These are phyloP conservation scores for Rhizopogon vinicolor DNA, from an alignment of 768 basidiomycete genomes.

Conservation along the genomic window DNA sequence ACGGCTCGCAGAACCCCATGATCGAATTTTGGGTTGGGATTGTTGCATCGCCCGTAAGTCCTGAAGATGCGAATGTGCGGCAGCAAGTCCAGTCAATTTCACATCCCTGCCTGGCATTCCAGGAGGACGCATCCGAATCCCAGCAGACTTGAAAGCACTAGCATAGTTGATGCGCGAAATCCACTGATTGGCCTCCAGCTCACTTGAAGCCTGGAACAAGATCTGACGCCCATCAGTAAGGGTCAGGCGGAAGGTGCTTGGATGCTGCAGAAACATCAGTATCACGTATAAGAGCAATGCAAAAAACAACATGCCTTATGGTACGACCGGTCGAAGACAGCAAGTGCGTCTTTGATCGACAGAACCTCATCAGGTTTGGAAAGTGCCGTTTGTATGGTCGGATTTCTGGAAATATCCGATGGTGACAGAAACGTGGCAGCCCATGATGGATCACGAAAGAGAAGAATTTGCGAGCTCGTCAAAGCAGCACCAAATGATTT, in stretches of 20 bases:
- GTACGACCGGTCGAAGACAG: constrained; percentile 76
- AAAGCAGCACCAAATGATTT: constrained; percentile 78
- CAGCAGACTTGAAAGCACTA: constrained; percentile 82
- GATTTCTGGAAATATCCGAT: constrained; percentile 30
- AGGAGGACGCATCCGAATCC: constrained; percentile 73
- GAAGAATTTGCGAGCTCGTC: constrained; percentile 85
- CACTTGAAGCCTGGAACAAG: constrained; percentile 68
- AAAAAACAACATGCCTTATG: constrained; percentile 53
- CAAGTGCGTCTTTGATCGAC: constrained; percentile 72
- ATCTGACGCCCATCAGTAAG: constrained; percentile 77
- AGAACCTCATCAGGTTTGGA: constrained; percentile 84
- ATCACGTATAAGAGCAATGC: not conserved
- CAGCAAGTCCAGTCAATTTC: constrained; percentile 78
- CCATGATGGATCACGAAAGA: constrained; percentile 76
- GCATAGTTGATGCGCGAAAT: constrained; percentile 92
- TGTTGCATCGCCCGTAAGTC: constrained; percentile 45
- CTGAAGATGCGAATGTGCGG: constrained; percentile 79
- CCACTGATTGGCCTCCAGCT: constrained; percentile 84
- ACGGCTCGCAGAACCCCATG: constrained; percentile 37
- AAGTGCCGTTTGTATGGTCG: constrained; percentile 35
- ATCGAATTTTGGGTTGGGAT: constrained; percentile 18
- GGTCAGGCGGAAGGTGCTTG: constrained; percentile 72
- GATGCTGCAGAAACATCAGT: constrained; percentile 38
- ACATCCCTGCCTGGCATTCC: constrained; percentile 68
- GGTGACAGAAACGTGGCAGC: constrained; percentile 42